Evolutionary conservation across 2,329 filamentous ascomycete species (phyloP).

Genomic region (Aspergillus transmontanensis): DNA sequence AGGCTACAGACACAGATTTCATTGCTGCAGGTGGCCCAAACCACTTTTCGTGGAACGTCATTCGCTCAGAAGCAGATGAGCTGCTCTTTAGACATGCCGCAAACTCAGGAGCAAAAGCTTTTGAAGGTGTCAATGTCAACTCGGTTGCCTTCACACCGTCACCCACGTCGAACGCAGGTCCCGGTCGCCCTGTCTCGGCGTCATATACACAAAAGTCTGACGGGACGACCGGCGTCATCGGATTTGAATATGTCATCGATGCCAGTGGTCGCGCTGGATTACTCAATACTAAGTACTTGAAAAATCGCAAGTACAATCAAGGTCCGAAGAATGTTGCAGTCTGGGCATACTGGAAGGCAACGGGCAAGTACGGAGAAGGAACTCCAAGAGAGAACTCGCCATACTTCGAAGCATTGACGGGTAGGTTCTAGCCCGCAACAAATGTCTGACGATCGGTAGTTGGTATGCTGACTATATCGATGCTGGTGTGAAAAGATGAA

Average conservation of each 20-base stretch:
- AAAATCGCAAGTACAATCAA: conserved; percentile 52
- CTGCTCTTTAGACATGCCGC: conserved; percentile 32
- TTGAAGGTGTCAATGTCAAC: conserved; percentile 1
- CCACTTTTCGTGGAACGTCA: conserved; percentile 30
- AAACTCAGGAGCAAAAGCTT: conserved; percentile 25
- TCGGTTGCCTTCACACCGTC: background rate
- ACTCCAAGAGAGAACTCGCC: background rate
- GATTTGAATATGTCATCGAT: conserved; percentile 53
- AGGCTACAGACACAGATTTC: conserved; percentile 27
- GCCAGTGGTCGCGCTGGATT: conserved; percentile 50
- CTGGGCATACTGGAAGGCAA: conserved; percentile 52
- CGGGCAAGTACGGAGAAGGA: background rate
- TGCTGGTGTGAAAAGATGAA: conserved; percentile 32
- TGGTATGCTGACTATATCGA: background rate
- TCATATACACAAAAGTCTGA: conserved; percentile 5
- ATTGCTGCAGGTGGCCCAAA: conserved; percentile 22
- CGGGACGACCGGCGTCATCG: background rate
- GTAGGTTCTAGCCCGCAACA: background rate
- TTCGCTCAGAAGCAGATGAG: conserved; percentile 33
- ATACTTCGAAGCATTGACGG: background rate
- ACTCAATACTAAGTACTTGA: conserved; percentile 52
- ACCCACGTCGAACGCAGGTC: background rate
- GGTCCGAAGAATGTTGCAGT: conserved; percentile 53
- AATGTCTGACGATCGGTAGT: too few species aligned
- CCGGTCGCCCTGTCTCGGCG: conserved; percentile 5